Percentiles rank a stretch among this genome's conserved stretches.
Conservation (phyloP, 176 grass and related monocot genomes). For the Alopecurus myosuroides region DNA sequence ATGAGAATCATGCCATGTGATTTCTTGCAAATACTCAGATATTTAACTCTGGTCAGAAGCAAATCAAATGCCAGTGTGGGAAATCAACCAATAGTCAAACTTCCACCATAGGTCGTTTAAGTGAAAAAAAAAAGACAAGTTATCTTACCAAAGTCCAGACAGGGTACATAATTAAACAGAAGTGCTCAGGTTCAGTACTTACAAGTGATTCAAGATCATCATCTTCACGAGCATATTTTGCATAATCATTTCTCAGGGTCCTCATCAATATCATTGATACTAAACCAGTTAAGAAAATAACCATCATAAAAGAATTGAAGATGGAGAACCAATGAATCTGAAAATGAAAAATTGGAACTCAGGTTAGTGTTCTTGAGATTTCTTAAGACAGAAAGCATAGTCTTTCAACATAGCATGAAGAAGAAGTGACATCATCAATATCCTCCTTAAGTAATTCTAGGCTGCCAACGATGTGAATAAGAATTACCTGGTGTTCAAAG, state of each 20-base stretch:
- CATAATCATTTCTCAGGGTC: constrained; percentile 99
- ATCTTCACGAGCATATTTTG: constrained; percentile 99
- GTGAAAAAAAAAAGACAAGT: not conserved
- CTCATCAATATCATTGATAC: constrained; percentile 99
- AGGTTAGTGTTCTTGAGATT: constrained; percentile 9
- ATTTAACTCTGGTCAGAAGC: not conserved
- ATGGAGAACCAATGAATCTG: constrained; percentile 99
- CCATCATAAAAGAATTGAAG: constrained; percentile 99
- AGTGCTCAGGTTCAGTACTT: constrained; percentile 12
- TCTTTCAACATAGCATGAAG: not conserved
- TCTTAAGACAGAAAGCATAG: constrained; percentile 23
- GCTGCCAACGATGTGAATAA: not conserved
- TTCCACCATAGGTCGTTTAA: not conserved
- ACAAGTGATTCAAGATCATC: constrained; percentile 90
- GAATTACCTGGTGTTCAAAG: constrained; percentile 94
- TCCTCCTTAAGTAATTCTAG: not conserved
- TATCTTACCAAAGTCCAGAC: constrained; percentile 13
- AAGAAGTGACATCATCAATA: constrained; percentile 15
- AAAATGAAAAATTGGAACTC: constrained; percentile 18
- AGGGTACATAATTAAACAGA: not conserved
- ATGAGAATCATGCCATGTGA: not conserved
- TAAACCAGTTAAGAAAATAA: constrained; percentile 97
- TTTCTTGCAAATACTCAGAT: not conserved
- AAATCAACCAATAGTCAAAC: not conserved
- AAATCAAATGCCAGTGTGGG: not conserved